Evolutionary conservation across 331 rosid genomes (phyloP).

Genomic region (Telfairia occidentalis): DNA sequence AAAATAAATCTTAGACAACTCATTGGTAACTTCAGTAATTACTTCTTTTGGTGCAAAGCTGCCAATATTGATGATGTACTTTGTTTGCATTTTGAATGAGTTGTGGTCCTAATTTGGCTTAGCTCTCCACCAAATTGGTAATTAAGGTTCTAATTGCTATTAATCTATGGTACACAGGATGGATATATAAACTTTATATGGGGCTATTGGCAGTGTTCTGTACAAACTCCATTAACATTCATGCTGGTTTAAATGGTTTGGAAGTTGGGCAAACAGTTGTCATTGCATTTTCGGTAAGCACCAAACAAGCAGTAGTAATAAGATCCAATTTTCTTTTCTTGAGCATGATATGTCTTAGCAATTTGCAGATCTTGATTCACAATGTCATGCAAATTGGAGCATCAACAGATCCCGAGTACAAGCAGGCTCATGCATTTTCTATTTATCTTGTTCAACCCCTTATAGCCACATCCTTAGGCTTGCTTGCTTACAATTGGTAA

Average conservation of each 20-base stretch:
- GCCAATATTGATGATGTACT: background rate
- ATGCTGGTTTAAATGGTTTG: slow-evolving; percentile 80
- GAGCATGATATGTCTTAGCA: slow-evolving; percentile 12
- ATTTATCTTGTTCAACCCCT: slow-evolving; percentile 65
- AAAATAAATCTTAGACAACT: too few species aligned
- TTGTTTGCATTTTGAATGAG: background rate
- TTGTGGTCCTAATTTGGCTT: background rate
- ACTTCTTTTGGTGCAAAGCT: background rate
- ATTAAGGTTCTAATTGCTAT: background rate
- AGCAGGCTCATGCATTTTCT: slow-evolving; percentile 85
- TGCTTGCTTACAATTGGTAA: slow-evolving; percentile 67
- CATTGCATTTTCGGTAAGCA: slow-evolving; percentile 64
- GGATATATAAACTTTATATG: slow-evolving; percentile 92
- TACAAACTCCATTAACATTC: slow-evolving; percentile 86
- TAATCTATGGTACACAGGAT: slow-evolving; percentile 32
- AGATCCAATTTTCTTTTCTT: slow-evolving; percentile 8
- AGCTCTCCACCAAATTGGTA: background rate
- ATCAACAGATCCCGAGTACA: slow-evolving; percentile 50
- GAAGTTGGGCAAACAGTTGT: slow-evolving; percentile 93
- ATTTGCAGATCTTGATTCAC: slow-evolving; percentile 63
- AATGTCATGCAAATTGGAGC: slow-evolving; percentile 84
- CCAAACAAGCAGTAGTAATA: slow-evolving; percentile 7
- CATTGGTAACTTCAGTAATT: background rate
- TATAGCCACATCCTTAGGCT: slow-evolving; percentile 63
- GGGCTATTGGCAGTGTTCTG: slow-evolving; percentile 87